Base-by-base conservation (phyloP, 441 rosid genomes). In the Pelargonium citronellum region DNA sequence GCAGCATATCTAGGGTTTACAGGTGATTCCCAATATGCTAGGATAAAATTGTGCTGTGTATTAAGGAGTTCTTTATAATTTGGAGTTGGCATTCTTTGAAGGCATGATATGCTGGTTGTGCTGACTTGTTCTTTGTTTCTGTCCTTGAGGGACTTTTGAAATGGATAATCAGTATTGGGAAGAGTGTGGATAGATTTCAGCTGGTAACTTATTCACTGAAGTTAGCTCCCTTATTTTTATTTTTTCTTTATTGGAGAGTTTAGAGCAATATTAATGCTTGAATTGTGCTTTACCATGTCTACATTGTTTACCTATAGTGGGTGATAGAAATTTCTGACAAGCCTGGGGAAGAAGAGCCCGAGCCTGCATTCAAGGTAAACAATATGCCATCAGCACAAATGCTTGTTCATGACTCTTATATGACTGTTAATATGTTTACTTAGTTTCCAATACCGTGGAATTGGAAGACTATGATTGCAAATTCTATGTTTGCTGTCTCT, bases 331-430 rank as follows among this genome's bases (percentile, higher is more conserved):
- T 94, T 49, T 94, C 97, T 57, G 96, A 91, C 87, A 88, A 73
- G 68, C 99, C 97, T 37, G 90, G 97, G 34, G 78, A 75, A 75
- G 86, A 82, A 79, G 97, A 95, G 84, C 86, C 89, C 69, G 87
- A 95, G 81, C 99, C 97, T 79, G 96, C 99, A 58, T 95, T 95
- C 79, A 92, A 95, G 96, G 99, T 91, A 73, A 79, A 22, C 79
- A 27, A 68, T 67, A 46, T 43, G 37, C 34, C 63, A 11, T 24
- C 47, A 39, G 51, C 19, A 37, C 19, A 7, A n/a, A 66, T 17
- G 24, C 7, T 12, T 17, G 43, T 11, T 39, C 22, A 41, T 37
- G 1, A 41, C 24, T 39, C 13, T 37, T 66, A 11, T 41, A 66
- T 66, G 68, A 12, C 11, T 22, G 41, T 9, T 62, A 24, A 7